Conservation (phyloP, 78 protist genomes). For the Paratrimastix pyriformis region DNA sequence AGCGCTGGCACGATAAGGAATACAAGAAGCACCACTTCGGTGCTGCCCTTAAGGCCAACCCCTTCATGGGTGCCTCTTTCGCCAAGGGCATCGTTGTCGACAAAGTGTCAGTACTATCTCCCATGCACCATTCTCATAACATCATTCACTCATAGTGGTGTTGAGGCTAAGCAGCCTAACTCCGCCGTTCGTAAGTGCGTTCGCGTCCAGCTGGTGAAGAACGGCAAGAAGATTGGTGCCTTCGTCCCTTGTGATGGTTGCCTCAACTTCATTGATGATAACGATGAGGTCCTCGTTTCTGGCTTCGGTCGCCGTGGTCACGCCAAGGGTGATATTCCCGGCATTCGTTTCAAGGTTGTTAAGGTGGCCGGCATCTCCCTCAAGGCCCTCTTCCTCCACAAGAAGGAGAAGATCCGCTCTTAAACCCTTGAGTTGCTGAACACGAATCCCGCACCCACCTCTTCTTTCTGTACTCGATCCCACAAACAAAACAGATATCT, state of each 20-base stretch:
- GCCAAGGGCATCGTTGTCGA: slow-evolving; percentile 97
- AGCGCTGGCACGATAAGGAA: slow-evolving; percentile 88
- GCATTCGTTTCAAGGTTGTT: slow-evolving; percentile 93
- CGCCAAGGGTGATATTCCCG: slow-evolving; percentile 99
- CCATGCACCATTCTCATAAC: background rate
- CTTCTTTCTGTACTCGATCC: no score
- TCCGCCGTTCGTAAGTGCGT: slow-evolving; percentile 99
- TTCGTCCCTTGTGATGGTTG: slow-evolving; percentile 99
- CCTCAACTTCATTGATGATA: slow-evolving; percentile 95
- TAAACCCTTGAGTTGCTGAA: no score
- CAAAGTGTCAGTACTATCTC: slow-evolving; percentile 56
- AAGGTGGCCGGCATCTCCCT: slow-evolving; percentile 91
- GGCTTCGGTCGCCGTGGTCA: slow-evolving; percentile 99
- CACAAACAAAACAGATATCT: no score
- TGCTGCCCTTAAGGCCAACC: slow-evolving; percentile 81
- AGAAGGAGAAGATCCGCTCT: slow-evolving; percentile 48
- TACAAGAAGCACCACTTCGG: slow-evolving; percentile 86
- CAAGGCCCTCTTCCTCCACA: slow-evolving; percentile 62
- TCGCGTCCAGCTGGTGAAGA: slow-evolving; percentile 99
- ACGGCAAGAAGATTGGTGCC: slow-evolving; percentile 98
- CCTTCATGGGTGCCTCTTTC: slow-evolving; percentile 96
- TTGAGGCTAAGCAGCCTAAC: slow-evolving; percentile 99
- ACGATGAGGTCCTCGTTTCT: slow-evolving; percentile 98
- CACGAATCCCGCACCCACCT: no score
- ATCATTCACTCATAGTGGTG: slow-evolving; percentile 61